Percentiles rank a stretch among this genome's conserved stretches.
These are phyloP conservation scores for Colletotrichum coccodes DNA, from an alignment of 2,329 filamentous ascomycete species.

Conservation along the genomic window DNA sequence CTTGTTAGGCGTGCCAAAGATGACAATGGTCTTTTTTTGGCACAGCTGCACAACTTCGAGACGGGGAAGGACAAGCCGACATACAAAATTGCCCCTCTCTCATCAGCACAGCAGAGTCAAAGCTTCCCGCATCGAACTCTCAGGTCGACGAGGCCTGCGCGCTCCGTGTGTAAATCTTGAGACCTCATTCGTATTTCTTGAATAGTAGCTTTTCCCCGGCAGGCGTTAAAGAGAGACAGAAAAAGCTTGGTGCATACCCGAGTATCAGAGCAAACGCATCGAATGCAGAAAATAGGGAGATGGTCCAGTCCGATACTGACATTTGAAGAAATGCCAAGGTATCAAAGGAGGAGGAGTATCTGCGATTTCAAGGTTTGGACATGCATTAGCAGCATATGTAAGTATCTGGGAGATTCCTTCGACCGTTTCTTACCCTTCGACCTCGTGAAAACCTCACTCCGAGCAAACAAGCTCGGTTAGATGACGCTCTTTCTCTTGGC, in stretches of 20 bases:
- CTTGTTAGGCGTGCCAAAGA: background rate
- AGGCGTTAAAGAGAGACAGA: constrained; percentile 1
- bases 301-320: background rate
- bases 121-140: background rate
- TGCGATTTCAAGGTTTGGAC: background rate
- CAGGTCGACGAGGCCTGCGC: background rate
- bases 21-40: background rate
- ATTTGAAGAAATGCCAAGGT: background rate
- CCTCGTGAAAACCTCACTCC: too few species aligned
- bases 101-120: background rate
- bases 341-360: background rate
- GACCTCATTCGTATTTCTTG: background rate
- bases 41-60: too few species aligned
- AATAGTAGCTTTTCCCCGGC: background rate
- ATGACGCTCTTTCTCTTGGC: background rate
- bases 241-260: background rate
- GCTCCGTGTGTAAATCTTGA: background rate
- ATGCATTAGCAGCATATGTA: background rate
- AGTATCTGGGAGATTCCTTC: background rate
- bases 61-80: background rate
- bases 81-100: background rate
- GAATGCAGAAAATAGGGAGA: background rate
- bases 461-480: too few species aligned
- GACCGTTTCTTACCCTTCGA: background rate
- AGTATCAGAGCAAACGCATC: background rate